Conservation (phyloP, 306 rosid genomes). For the Corylus avellana region DNA sequence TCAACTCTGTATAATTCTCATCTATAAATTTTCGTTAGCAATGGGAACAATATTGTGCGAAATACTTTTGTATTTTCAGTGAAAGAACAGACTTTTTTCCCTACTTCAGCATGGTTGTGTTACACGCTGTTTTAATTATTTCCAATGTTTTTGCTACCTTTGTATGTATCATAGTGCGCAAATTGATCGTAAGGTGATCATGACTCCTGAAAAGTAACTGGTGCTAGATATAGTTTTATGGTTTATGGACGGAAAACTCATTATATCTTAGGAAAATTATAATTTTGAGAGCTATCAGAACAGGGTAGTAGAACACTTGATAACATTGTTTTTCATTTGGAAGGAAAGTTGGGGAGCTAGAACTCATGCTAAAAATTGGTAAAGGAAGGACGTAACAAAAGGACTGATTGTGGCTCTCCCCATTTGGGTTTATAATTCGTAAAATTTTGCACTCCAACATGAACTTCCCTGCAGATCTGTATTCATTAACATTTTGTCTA, state of each 20-base stretch:
- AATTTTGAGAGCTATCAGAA: neutral
- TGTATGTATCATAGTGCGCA: neutral
- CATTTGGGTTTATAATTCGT: neutral
- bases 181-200: neutral
- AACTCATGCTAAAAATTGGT: neutral
- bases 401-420: neutral
- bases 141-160: neutral
- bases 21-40: slow-evolving; percentile 11
- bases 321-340: neutral
- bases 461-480: neutral
- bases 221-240: neutral
- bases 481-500: neutral
- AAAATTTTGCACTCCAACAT: neutral
- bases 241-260: neutral
- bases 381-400: neutral
- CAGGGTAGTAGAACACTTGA: neutral
- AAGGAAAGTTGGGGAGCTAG: neutral
- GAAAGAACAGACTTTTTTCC: neutral
- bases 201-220: neutral
- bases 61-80: neutral
- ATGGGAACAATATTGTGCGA: neutral
- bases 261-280: neutral
- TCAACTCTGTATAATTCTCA: slow-evolving; percentile 7
- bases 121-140: neutral
- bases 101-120: neutral